A percentile compares a stretch with the other conserved stretches of the same genome.
phyloP scores from a whole-genome alignment of 2,329 filamentous ascomycete species.

The Pseudogymnoascus sp. region DNA sequence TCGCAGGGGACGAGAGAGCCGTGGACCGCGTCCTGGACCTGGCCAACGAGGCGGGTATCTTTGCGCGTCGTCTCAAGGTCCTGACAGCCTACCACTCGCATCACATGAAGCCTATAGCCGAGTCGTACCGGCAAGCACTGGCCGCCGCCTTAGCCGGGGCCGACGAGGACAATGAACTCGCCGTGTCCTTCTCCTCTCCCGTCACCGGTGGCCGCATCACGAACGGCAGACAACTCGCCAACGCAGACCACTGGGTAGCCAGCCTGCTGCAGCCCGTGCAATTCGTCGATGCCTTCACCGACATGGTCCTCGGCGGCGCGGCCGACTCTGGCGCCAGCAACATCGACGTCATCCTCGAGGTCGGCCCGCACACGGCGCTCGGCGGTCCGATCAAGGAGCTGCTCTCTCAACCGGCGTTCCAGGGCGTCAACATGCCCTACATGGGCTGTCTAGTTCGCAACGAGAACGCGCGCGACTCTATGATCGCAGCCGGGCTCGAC shows the following conservation, averaged over 20 bases:
- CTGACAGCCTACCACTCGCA: conserved; percentile 37
- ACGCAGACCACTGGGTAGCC: conserved; percentile 36
- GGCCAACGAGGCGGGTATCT: conserved; percentile 20
- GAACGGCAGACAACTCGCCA: conserved; percentile 18
- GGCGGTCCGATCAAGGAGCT: conserved; percentile 19
- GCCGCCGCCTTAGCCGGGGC: neutral
- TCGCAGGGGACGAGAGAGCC: conserved; percentile 19
- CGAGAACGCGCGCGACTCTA: neutral
- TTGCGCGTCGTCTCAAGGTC: conserved; percentile 30
- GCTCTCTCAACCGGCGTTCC: no score
- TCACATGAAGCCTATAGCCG: conserved; percentile 40
- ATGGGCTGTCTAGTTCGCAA: neutral
- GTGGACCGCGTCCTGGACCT: neutral
- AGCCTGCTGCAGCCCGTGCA: conserved; percentile 40
- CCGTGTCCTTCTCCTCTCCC: neutral
- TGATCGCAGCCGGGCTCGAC: neutral
- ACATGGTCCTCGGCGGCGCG: conserved; percentile 8
- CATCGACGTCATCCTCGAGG: conserved; percentile 15
- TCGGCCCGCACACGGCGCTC: conserved; percentile 17
- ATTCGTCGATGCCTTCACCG: conserved; percentile 33
- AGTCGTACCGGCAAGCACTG: conserved; percentile 32
- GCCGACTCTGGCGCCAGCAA: neutral
- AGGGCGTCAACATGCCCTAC: neutral
- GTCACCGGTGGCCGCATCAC: neutral
- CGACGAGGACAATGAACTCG: neutral